Base-by-base conservation (phyloP, 345 rosid species). In the Cardamine resedifolia region DNA sequence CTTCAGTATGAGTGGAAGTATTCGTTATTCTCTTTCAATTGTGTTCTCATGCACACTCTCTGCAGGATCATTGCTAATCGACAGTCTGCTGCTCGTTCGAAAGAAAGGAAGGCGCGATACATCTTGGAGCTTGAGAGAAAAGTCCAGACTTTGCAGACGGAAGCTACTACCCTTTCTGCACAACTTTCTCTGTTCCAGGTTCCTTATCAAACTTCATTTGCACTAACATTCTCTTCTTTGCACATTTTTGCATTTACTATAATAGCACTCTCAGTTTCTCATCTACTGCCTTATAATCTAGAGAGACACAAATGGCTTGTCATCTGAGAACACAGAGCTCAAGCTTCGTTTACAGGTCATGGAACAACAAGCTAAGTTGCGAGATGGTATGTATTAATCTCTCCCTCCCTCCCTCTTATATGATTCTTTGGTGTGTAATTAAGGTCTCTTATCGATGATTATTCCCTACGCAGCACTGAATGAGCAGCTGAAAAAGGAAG, bases 61-160 rank as follows among this genome's bases (percentile, higher is more conserved):
- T 63, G 62, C 83, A 88, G 96, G 83, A 92, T 90, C 58, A 80
- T 90, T n/a, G 96, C 98, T 60, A 88, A 92, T 70, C 84, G 97
- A 61, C 96, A 88, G 70, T 90, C 96, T 53, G 96, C 98, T 71
- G 88, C 98, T 72, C 90, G 98, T 43, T 90, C 96, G 7, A 92
- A 90, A 74, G 97, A 92, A 83, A 85, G 96, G 68, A 90, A 92
- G 74, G 93, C 91, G 9, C 85, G 88, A 23, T 90, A 92, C 67
- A 88, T 90, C 12, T 63, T 81, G 56, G 96, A 92, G 71, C 90
- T 92, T 2, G 96, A 90, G 87, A 81, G 89, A 66, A 90, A 90
- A 81, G 93, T 92, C 44, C 93, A 88, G 76, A 85, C 93, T 14
- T 89, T 90, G 74, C 96, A 90, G 80, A 88, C 92, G 15, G 97